phyloP scores from a whole-genome alignment of 768 basidiomycete genomes.

The Russula foetens region DNA sequence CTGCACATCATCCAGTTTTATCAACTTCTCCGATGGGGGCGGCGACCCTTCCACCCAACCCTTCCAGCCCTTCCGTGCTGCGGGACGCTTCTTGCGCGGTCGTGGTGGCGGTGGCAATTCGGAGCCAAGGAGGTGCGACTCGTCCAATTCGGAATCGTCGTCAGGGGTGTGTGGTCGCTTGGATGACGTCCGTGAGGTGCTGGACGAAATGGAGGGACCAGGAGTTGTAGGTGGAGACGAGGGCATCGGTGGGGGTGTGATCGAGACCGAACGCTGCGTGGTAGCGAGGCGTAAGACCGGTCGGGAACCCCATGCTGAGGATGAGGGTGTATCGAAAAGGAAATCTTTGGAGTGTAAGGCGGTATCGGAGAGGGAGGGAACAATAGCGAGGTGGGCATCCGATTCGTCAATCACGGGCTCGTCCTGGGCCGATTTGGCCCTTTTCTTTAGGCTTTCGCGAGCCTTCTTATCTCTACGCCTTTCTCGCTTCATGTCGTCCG shows the following conservation, averaged over 20 bases:
- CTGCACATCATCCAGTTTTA: slow-evolving; percentile 69
- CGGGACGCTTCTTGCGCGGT: slow-evolving; percentile 44
- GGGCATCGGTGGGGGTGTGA: slow-evolving; percentile 59
- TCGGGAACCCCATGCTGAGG: slow-evolving; percentile 59
- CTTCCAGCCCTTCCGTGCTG: slow-evolving; percentile 79
- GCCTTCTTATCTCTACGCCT: slow-evolving; percentile 48
- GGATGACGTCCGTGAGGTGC: slow-evolving; percentile 69
- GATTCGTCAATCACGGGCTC: slow-evolving; percentile 22
- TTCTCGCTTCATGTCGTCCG: slow-evolving; percentile 47
- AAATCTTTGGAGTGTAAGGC: slow-evolving; percentile 15
- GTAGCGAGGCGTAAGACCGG: slow-evolving; percentile 68
- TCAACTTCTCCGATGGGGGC: slow-evolving; percentile 69
- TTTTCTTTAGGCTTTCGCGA: slow-evolving; percentile 44
- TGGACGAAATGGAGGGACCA: slow-evolving; percentile 64
- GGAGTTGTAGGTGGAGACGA: slow-evolving; percentile 69
- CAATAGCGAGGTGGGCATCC: slow-evolving; percentile 18
- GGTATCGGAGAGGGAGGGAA: slow-evolving; percentile 18
- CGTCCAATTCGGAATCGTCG: slow-evolving; percentile 34
- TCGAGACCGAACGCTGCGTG: slow-evolving; percentile 61
- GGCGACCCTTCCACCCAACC: slow-evolving; percentile 87
- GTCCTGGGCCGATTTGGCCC: slow-evolving; percentile 28
- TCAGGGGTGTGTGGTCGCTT: slow-evolving; percentile 72
- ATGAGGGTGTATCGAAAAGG: slow-evolving; percentile 25
- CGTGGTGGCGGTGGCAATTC: slow-evolving; percentile 22
- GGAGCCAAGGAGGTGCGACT: slow-evolving; percentile 22